Percentiles rank a stretch among this genome's conserved stretches.
These are phyloP conservation scores for Capronia epimyces DNA, from an alignment of 2,329 filamentous ascomycete species.

Conservation along the genomic window DNA sequence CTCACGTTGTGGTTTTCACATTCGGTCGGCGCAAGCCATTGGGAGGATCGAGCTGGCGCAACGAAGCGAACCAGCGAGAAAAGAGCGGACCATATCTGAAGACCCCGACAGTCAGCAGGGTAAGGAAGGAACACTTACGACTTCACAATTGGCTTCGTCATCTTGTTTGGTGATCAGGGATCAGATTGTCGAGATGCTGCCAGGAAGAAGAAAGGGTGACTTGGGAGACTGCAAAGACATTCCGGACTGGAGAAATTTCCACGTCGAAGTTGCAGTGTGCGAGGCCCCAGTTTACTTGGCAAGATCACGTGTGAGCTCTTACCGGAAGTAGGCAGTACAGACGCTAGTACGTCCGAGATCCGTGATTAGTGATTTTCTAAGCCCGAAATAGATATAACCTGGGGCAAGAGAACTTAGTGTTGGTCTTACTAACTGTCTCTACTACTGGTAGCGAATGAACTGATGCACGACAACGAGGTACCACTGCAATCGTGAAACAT, in stretches of 20 bases:
- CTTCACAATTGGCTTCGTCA: slow-evolving; percentile 47
- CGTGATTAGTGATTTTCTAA: no score
- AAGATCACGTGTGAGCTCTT: neutral
- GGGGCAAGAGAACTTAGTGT: no score
- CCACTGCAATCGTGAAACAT: no score
- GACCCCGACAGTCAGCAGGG: slow-evolving; percentile 44
- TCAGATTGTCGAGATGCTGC: slow-evolving; percentile 33
- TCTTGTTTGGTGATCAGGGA: slow-evolving; percentile 48
- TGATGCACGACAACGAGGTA: no score
- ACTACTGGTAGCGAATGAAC: no score
- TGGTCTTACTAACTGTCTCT: no score
- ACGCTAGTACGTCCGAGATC: neutral
- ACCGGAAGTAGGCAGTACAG: slow-evolving; percentile 11
- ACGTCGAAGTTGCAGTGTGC: slow-evolving; percentile 7
- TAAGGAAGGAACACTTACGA: slow-evolving; percentile 54
- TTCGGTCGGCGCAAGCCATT: slow-evolving; percentile 44
- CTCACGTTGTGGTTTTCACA: slow-evolving; percentile 31
- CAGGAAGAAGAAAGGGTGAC: neutral
- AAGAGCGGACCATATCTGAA: slow-evolving; percentile 74
- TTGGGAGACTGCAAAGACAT: slow-evolving; percentile 6
- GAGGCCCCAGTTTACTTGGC: neutral
- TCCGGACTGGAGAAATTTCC: slow-evolving; percentile 2
- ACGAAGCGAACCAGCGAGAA: slow-evolving; percentile 62
- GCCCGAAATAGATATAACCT: no score
- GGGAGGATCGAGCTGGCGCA: slow-evolving; percentile 77